Evolutionary conservation across 116 monocot species (phyloP).

Genomic region (Papilionanthe hybrid): DNA sequence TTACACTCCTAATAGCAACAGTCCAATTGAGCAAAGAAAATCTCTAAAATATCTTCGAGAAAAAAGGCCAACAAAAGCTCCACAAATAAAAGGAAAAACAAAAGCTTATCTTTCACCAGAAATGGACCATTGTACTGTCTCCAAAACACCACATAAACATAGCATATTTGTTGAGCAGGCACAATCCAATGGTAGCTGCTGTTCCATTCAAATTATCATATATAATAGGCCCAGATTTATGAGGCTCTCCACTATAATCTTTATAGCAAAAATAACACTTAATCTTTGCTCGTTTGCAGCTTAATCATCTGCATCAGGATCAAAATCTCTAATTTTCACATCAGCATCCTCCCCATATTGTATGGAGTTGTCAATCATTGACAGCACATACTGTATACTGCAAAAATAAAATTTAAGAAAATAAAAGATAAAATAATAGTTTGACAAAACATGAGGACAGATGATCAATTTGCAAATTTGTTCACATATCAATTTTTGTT

Average conservation of each 20-base stretch:
- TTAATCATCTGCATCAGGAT: slow-evolving; percentile 23
- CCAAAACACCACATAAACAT: neutral
- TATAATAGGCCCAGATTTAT: neutral
- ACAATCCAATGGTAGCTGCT: neutral
- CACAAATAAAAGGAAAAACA: no score
- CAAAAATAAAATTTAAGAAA: neutral
- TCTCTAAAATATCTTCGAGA: no score
- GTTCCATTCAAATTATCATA: neutral
- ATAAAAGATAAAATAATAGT: neutral
- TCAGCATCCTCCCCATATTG: slow-evolving; percentile 96
- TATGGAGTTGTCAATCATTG: slow-evolving; percentile 77
- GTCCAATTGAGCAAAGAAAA: no score
- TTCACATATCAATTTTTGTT: no score
- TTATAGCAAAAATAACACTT: no score
- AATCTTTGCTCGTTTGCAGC: neutral
- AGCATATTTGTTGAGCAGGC: neutral
- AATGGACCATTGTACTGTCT: neutral
- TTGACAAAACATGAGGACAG: neutral
- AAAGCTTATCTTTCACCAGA: neutral
- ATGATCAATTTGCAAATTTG: neutral
- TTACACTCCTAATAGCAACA: no score
- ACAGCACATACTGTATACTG: slow-evolving; percentile 81
- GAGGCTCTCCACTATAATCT: neutral
- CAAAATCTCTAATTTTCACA: slow-evolving; percentile 79
- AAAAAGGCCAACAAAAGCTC: no score